phyloP scores from a whole-genome alignment of 306 rosid species.

The Amphicarpaea edgeworthii region DNA sequence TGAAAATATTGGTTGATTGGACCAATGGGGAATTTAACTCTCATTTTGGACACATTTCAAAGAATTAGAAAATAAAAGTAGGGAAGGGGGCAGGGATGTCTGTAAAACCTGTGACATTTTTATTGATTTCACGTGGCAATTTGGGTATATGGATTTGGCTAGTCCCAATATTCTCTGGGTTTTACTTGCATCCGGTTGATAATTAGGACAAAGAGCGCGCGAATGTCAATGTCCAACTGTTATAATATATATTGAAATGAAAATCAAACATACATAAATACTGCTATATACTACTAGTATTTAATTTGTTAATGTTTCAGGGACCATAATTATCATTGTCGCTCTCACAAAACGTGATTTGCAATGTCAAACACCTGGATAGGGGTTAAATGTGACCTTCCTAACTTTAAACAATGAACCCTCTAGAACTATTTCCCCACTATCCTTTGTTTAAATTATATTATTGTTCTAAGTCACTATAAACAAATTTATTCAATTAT shows the following conservation, averaged over 20 bases:
- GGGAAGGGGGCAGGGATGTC: conserved; percentile 52
- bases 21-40: conserved; percentile 31
- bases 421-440: neutral
- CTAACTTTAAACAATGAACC: too few relatives aligned
- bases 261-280: neutral
- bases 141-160: conserved; percentile 35
- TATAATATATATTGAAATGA: neutral
- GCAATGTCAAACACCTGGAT: conserved; percentile 46
- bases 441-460: neutral
- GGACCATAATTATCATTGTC: conserved; percentile 52
- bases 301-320: conserved; percentile 20
- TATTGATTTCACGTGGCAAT: conserved; percentile 52
- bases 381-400: too few relatives aligned
- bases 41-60: conserved; percentile 39
- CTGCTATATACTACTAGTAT: neutral
- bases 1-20: conserved; percentile 47
- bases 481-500: neutral
- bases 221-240: conserved; percentile 41
- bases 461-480: neutral
- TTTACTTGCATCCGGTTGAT: conserved; percentile 37
- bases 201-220: conserved; percentile 41
- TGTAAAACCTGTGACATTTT: conserved; percentile 53
- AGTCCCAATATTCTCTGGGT: conserved; percentile 52
- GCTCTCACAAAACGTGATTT: conserved; percentile 35
- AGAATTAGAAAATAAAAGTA: conserved; percentile 30